Base-by-base conservation (phyloP, 2,329 filamentous ascomycete species). In the Pyrenophora teres region DNA sequence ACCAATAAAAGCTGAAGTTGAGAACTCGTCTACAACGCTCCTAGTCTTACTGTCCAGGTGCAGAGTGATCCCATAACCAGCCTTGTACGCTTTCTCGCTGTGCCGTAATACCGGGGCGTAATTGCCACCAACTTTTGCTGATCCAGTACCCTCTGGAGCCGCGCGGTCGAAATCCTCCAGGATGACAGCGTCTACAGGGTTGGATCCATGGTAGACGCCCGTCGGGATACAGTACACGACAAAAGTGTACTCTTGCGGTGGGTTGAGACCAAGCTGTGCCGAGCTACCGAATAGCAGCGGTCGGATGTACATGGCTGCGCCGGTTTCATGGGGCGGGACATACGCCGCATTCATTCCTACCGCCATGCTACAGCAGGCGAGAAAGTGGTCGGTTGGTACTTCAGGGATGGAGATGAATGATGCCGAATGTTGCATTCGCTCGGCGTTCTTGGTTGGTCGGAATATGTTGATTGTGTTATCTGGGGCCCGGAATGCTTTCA, bases 101-200 rank as follows among this genome's bases (percentile, higher is more conserved):
- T 90, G 92, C 49, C 89, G 82, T 67, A 97, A 76, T 4, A 97
- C 93, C 2, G 93, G 93, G 8, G 92, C 93, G 71, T 97, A 97
- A 77, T 97, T 97, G 12, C 93, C 94, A 21, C 94, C 93, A 3
- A 97, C 83, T 77, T 97, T 97, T n/a, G 91, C 93, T 56, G 85
- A 87, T 0, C 93, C 93, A 0, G 90, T 95, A 0, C 93, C 93
- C 65, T 92, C 85, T 1, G 94, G 93, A n/a, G 93, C 93, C 0
- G 92, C 85, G 25, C 93, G 89, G 74, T 97, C 93, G 71, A 97
- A 97, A 25, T 94, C 88, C 67, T 97, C 93, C 2, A 97, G 81
- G 53, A 97, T 89, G 46, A 97, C 78, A 1, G 89, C 90, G 67
- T 89, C 87, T n/a, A 96, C 91, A 0, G 93, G 90, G 63, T 92